Conservation (phyloP, 1,284 basidiomycete species). For the Apiotrichum sp. region DNA sequence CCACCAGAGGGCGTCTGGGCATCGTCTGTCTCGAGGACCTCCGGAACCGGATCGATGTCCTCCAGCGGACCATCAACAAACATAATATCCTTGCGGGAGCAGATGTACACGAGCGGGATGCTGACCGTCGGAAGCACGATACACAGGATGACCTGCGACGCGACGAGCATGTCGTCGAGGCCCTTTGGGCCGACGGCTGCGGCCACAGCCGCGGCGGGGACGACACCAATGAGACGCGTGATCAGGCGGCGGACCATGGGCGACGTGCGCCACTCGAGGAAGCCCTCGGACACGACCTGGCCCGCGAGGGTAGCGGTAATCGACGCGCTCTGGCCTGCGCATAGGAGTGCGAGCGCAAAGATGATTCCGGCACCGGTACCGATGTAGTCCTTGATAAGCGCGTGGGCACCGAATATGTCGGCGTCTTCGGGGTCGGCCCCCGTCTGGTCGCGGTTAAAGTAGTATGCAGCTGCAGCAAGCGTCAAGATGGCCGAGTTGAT, state of each 20-base stretch:
- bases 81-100: conserved; percentile 66
- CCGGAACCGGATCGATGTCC: not conserved
- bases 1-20: not conserved
- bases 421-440: conserved; percentile 51
- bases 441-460: conserved; percentile 49
- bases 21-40: not conserved
- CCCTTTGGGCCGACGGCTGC: conserved; percentile 66
- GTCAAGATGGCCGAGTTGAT: conserved; percentile 72
- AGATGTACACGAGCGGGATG: conserved; percentile 71
- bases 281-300: conserved; percentile 87
- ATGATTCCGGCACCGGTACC: conserved; percentile 69
- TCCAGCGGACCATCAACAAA: conserved; percentile 49
- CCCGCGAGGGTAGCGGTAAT: conserved; percentile 90
- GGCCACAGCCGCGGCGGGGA: conserved; percentile 81
- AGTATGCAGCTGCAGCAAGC: conserved; percentile 62
- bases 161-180: conserved; percentile 74
- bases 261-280: conserved; percentile 81
- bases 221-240: conserved; percentile 75
- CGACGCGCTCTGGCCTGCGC: conserved; percentile 83
- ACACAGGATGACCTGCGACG: conserved; percentile 79
- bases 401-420: conserved; percentile 74
- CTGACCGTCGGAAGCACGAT: conserved; percentile 84
- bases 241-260: conserved; percentile 72
- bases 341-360: conserved; percentile 78
- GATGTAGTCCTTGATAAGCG: conserved; percentile 60